These are phyloP conservation scores for Xerophyta viscosa DNA, from an alignment of 106 monocot genomes.

Conservation along the genomic window DNA sequence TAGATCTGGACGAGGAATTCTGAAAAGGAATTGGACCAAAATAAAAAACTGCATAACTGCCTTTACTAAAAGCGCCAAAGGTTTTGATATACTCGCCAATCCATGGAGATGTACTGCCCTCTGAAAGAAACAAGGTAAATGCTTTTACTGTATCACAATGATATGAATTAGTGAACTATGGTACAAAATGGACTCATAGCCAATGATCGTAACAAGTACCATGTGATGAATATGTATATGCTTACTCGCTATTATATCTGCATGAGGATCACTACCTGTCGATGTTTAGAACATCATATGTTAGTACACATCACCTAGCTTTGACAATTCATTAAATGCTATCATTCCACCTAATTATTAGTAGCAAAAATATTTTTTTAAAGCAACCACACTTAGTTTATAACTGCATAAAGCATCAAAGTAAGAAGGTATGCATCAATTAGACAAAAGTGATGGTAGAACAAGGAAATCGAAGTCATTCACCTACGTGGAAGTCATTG, in stretches of 20 bases:
- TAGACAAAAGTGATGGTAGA: no score
- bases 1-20: conserved; percentile 83
- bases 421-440: no score
- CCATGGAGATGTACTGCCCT: conserved; percentile 43
- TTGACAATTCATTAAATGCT: background rate
- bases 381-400: no score
- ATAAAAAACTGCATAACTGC: conserved; percentile 65
- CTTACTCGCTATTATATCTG: conserved; percentile 44
- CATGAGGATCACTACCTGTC: conserved; percentile 69
- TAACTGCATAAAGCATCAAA: no score
- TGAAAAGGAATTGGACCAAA: conserved; percentile 79
- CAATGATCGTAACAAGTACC: conserved; percentile 31
- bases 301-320: background rate
- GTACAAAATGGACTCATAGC: background rate
- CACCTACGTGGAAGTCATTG: no score
- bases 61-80: conserved; percentile 69
- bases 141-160: background rate
- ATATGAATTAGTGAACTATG: no score
- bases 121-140: conserved; percentile 22
- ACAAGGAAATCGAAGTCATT: no score
- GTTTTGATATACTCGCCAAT: conserved; percentile 62
- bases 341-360: no score
- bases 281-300: conserved; percentile 5
- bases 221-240: conserved; percentile 71
- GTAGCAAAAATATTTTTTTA: no score